These are phyloP conservation scores for Trypanosoma lewisi DNA, from an alignment of 208 protist species.

Conservation along the genomic window DNA sequence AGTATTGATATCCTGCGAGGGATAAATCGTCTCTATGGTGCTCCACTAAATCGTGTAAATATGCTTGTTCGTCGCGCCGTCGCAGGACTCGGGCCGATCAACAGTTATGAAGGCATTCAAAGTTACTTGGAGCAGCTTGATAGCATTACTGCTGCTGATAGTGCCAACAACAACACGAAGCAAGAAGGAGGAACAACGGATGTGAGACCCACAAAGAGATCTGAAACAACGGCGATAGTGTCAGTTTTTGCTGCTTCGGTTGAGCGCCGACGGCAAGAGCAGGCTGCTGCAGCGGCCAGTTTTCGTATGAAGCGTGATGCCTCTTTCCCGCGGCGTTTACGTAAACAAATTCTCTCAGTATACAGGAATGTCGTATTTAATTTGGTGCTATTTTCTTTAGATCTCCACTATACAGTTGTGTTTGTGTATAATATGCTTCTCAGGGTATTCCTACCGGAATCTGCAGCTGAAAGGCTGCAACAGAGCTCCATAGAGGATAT, in stretches of 20 bases:
- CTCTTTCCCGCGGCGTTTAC: constrained; percentile 5
- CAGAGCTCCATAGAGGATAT: constrained; percentile 43
- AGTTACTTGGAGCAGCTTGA: constrained; percentile 45
- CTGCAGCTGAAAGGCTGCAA: constrained; percentile 13
- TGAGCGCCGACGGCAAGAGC: constrained; percentile 26
- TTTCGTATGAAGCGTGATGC: not conserved
- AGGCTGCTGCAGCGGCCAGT: constrained; percentile 31
- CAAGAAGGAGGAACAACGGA: not conserved
- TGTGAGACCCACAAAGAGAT: not conserved
- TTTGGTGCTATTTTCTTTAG: constrained; percentile 34
- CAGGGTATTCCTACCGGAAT: constrained; percentile 8
- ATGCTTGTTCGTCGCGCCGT: constrained; percentile 72
- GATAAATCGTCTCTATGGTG: constrained; percentile 78
- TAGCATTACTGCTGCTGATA: not conserved
- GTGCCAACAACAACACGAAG: not conserved
- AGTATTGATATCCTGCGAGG: constrained; percentile 80
- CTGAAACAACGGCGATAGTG: not conserved
- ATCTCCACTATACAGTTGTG: constrained; percentile 33
- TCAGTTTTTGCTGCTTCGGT: constrained; percentile 55
- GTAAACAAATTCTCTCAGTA: constrained; percentile 8
- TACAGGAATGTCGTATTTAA: constrained; percentile 41
- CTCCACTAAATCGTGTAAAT: constrained; percentile 76
- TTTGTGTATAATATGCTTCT: constrained; percentile 45
- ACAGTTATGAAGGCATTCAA: constrained; percentile 53
- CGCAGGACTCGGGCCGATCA: constrained; percentile 49